Base-by-base conservation (phyloP, 2,329 filamentous ascomycete species). In the Lachnellula subtilissima region DNA sequence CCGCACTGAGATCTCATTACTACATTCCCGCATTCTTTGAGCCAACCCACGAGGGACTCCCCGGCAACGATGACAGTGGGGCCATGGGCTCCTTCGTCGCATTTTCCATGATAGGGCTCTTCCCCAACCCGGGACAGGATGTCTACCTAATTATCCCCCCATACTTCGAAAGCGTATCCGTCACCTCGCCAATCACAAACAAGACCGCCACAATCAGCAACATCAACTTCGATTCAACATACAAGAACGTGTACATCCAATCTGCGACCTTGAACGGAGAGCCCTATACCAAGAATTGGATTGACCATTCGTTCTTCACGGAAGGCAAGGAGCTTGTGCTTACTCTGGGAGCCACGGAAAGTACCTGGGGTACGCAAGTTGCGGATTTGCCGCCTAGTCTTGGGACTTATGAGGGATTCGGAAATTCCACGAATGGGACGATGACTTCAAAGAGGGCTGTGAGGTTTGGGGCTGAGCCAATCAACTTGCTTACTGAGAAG, bases 71-170 rank as follows among this genome's bases (percentile, higher is more conserved):
- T 55, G 86, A 89, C 65, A 80, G 77, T 45, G 86, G 86, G 3
- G 83, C 86, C 0, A 88, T 89, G 66, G 66, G 56, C 1, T 62
- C 62, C 0, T 67, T 67, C n/a, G 53, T 60, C 0, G 64, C 63
- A 0, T 63, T 67, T 17, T 55, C 50, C 1, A 63, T 67, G 56
- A 62, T 63, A 47, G 65, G 65, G 0, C 69, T 88, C 4, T 89
- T 85, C 65, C 86, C 86, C 0, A 86, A 87, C 50, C 78, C 85
- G 0, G 86, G 85, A 0, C 86, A 88, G 63, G 74, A 88, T 59
- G 83, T 88, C 0, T 89, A 89, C 60, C 76, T 89, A 32, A 85
- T 89, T 58, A 86, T 74, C 0, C 80, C 86, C 0, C 86, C 86
- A 0, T 89, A 81, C 63, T 89, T 89, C 62, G 74, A 80, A 62